Percentiles rank a stretch among this genome's conserved stretches.
Conservation (phyloP, 2,329 filamentous ascomycete species). For the Rhynchosporium agropyri region DNA sequence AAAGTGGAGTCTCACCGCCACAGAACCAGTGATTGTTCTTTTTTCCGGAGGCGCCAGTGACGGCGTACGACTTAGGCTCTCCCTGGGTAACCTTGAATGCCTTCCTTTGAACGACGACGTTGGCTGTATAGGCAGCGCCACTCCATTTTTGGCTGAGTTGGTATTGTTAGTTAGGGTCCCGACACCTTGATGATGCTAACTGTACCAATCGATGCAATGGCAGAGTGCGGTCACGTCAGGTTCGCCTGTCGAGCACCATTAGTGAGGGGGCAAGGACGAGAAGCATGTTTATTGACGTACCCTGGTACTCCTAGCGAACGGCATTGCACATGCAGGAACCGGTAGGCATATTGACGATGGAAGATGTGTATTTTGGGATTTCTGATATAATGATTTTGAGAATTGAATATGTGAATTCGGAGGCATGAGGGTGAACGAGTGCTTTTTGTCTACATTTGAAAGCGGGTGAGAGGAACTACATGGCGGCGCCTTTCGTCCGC, state of each 20-base stretch:
- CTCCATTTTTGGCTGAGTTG: conserved; percentile 49
- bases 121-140: conserved; percentile 54
- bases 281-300: conserved; percentile 10
- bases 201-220: conserved; percentile 53
- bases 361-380: background rate
- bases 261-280: background rate
- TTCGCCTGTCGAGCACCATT: conserved; percentile 43
- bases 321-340: conserved; percentile 22
- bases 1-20: conserved; percentile 23
- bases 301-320: conserved; percentile 20
- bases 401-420: background rate
- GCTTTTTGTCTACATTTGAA: background rate
- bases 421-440: background rate
- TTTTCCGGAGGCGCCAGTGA: conserved; percentile 53
- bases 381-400: background rate
- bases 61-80: conserved; percentile 51
- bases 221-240: conserved; percentile 51
- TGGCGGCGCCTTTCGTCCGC: conserved; percentile 6
- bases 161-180: background rate
- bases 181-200: conserved; percentile 8
- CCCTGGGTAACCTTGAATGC: conserved; percentile 54
- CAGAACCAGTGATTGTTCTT: conserved; percentile 61
- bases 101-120: conserved; percentile 52
- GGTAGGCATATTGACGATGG: conserved; percentile 16
- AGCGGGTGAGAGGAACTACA: conserved; percentile 4